phyloP scores from a whole-genome alignment of 345 rosid genomes.

The Linum tenue region DNA sequence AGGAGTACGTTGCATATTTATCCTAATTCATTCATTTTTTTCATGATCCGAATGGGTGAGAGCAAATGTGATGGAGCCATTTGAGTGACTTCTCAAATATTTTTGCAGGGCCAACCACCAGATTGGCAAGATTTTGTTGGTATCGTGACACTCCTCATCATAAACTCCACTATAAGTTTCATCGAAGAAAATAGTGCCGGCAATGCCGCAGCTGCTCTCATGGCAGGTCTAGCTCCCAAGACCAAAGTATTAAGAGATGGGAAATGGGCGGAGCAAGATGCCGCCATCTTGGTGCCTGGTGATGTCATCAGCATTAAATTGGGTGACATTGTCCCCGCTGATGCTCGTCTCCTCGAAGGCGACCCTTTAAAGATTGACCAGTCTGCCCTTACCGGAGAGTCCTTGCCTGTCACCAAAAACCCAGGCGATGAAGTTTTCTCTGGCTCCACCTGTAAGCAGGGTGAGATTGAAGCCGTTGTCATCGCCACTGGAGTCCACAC shows the following conservation, averaged over 20 bases:
- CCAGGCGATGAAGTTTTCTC: constrained; percentile 73
- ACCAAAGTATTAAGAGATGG: constrained; percentile 75
- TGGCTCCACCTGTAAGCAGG: constrained; percentile 84
- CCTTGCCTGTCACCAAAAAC: constrained; percentile 60
- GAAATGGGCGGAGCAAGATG: constrained; percentile 69
- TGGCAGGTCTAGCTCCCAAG: constrained; percentile 69
- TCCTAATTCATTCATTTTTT: too few relatives aligned
- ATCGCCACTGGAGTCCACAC: constrained; percentile 81
- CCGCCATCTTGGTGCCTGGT: constrained; percentile 66
- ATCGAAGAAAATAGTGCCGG: constrained; percentile 85
- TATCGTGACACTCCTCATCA: constrained; percentile 51
- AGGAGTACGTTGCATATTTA: constrained; percentile 31
- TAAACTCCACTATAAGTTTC: constrained; percentile 77
- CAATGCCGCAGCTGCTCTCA: constrained; percentile 75
- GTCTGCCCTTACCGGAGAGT: constrained; percentile 76
- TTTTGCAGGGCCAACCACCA: constrained; percentile 64
- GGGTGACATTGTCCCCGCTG: constrained; percentile 81
- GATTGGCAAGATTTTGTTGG: constrained; percentile 89
- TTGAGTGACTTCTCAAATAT: too few relatives aligned
- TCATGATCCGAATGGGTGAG: too few relatives aligned
- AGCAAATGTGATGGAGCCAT: too few relatives aligned
- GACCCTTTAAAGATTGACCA: constrained; percentile 78
- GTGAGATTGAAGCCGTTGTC: constrained; percentile 79
- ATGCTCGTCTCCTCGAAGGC: constrained; percentile 81
- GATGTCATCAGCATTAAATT: constrained; percentile 68